Evolutionary conservation across 371 early-diverging fungal genomes (phyloP).

Genomic region (Aphelidium insulamus): DNA sequence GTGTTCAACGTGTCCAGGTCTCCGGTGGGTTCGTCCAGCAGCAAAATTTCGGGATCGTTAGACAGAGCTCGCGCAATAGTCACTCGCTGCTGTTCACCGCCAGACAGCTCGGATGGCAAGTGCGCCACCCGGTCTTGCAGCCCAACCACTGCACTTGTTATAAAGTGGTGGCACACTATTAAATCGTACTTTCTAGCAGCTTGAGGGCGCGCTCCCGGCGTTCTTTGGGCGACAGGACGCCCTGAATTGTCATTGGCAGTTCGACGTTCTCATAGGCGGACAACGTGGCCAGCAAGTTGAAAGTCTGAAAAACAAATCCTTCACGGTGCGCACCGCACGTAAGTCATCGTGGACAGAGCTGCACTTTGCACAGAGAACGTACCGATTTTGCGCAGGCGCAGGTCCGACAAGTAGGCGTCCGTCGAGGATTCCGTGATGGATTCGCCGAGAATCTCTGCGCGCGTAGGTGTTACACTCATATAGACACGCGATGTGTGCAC

Average conservation of each 20-base stretch:
- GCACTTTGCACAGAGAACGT: background rate
- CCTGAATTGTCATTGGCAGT: conserved; percentile 10
- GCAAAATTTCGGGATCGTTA: conserved; percentile 10
- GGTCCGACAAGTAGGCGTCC: conserved; percentile 7
- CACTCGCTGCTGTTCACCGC: conserved; percentile 14
- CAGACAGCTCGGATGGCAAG: conserved; percentile 11
- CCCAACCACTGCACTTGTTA: conserved; percentile 3
- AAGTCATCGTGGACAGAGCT: background rate
- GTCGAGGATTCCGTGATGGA: conserved; percentile 1
- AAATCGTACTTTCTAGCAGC: conserved; percentile 3
- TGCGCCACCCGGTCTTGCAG: conserved; percentile 10
- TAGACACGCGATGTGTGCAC: background rate
- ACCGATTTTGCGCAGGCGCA: conserved; percentile 9
- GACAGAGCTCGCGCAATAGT: conserved; percentile 12
- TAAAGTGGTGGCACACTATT: background rate
- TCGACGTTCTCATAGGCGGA: conserved; percentile 12
- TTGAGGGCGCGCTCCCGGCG: conserved; percentile 4
- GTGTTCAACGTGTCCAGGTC: conserved; percentile 12
- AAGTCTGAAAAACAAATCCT: conserved; percentile 12
- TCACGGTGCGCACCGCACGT: background rate
- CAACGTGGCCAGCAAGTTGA: conserved; percentile 10
- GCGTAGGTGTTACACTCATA: background rate
- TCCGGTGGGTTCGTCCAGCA: conserved; percentile 21
- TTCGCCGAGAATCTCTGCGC: conserved; percentile 8
- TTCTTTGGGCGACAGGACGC: conserved; percentile 3